Percentiles rank a stretch among this genome's conserved stretches.
Evolutionary conservation across 1,284 basidiomycete genomes (phyloP).

Genomic region (Boletus austroedulis): DNA sequence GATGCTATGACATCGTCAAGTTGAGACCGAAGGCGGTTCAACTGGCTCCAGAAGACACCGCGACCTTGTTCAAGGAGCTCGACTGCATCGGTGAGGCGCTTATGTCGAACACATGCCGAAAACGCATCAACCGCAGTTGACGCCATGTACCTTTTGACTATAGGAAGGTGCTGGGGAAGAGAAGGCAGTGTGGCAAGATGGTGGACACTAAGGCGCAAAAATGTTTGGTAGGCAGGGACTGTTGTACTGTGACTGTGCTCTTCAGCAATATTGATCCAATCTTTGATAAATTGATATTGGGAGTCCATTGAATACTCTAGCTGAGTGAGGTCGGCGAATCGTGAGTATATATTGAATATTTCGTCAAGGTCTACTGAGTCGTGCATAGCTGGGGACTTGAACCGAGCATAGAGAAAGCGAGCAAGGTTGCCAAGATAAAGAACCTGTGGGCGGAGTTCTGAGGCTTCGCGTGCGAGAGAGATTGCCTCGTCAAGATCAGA

Average conservation of each 20-base stretch:
- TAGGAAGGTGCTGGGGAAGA: not conserved
- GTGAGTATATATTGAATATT: not conserved
- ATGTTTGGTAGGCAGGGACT: not conserved
- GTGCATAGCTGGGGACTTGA: not conserved
- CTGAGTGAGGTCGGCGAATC: not conserved
- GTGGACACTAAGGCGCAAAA: not conserved
- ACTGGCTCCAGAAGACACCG: not conserved
- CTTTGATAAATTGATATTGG: not conserved
- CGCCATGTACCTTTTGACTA: not conserved
- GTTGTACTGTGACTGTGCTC: not conserved
- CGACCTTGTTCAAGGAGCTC: constrained; percentile 2
- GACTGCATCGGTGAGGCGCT: not conserved
- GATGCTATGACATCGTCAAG: not conserved
- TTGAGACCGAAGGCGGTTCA: not conserved
- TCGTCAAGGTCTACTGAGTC: not conserved
- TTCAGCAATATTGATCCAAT: not conserved
- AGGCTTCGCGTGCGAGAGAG: not conserved
- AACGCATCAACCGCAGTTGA: not conserved
- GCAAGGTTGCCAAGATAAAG: not conserved
- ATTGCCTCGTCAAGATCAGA: not conserved
- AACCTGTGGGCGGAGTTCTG: not conserved
- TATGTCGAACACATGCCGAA: not conserved
- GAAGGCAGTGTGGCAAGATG: not conserved
- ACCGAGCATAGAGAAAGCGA: not conserved
- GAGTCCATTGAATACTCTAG: not conserved